These are phyloP conservation scores for Cystobasidiaceae sp. DNA, from an alignment of 1,284 basidiomycete genomes.

Conservation along the genomic window DNA sequence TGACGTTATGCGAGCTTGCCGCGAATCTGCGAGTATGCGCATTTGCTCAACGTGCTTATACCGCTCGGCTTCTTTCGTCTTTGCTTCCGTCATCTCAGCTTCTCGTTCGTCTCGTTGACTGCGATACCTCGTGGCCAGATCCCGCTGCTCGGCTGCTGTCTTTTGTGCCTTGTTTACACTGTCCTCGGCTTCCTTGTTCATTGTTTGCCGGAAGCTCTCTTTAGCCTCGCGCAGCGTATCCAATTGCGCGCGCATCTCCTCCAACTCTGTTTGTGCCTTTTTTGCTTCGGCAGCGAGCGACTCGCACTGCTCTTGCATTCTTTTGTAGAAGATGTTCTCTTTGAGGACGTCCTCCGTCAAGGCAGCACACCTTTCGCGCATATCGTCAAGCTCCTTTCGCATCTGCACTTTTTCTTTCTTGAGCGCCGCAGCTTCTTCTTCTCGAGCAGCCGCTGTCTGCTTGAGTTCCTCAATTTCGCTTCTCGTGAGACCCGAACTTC, in stretches of 20 bases:
- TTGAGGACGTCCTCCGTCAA: conserved; percentile 40
- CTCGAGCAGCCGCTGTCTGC: conserved; percentile 20
- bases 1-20: conserved; percentile 64
- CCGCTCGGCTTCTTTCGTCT: conserved; percentile 62
- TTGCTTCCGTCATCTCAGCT: conserved; percentile 68
- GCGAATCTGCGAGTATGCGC: conserved; percentile 64
- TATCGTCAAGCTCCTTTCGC: conserved; percentile 29
- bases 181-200: no score
- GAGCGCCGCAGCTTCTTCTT: conserved; percentile 31
- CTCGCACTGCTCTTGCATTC: conserved; percentile 37
- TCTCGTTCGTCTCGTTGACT: conserved; percentile 70
- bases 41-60: conserved; percentile 64
- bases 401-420: conserved; percentile 31
- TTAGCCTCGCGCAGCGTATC: no score
- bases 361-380: conserved; percentile 36
- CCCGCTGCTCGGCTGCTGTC: no score
- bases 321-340: conserved; percentile 37
- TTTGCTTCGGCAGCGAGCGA: no score
- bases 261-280: no score
- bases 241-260: no score
- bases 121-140: conserved; percentile 69
- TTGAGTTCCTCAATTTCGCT: conserved; percentile 28
- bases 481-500: conserved; percentile 21
- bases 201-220: no score
- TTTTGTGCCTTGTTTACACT: no score